A percentile compares a stretch with the other conserved stretches of the same genome.
These are phyloP conservation scores for Ustilago esculenta DNA, from an alignment of 1,284 basidiomycete genomes.

Conservation along the genomic window DNA sequence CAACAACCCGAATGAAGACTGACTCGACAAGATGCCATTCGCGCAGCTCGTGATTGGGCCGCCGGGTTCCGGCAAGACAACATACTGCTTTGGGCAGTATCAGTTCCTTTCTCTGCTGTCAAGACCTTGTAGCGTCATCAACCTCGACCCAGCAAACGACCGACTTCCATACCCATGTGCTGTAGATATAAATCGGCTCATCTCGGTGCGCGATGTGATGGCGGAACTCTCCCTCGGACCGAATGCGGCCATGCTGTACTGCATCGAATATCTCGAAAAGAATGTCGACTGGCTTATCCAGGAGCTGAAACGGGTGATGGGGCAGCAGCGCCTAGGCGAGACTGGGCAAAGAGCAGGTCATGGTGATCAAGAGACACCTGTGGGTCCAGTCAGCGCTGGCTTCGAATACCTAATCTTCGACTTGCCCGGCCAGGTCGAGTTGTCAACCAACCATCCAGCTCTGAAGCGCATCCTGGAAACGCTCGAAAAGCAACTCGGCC, in stretches of 20 bases:
- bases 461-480: conserved; percentile 76
- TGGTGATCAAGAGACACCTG: conserved; percentile 15
- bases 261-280: conserved; percentile 94
- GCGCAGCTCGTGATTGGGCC: conserved; percentile 59
- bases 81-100: conserved; percentile 56
- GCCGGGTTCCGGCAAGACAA: conserved; percentile 63
- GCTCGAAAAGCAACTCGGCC: conserved; percentile 77
- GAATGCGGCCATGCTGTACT: conserved; percentile 96
- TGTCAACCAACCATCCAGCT: conserved; percentile 85
- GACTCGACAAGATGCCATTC: conserved; percentile 40
- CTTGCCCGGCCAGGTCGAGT: conserved; percentile 95
- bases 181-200: conserved; percentile 84
- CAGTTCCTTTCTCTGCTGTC: conserved; percentile 83
- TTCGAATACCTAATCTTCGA: conserved; percentile 88
- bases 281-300: conserved; percentile 91
- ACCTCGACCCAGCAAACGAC: conserved; percentile 95
- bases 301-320: conserved; percentile 70
- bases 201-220: conserved; percentile 91
- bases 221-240: conserved; percentile 85
- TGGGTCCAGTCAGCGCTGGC: conserved; percentile 57
- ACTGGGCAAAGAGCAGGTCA: conserved; percentile 23
- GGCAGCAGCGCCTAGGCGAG: conserved; percentile 42
- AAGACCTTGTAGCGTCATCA: conserved; percentile 87
- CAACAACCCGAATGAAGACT: neutral
- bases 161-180: conserved; percentile 88